These are phyloP conservation scores for Telopea speciosissima DNA, from an alignment of 177 flowering plant genomes.

Conservation along the genomic window DNA sequence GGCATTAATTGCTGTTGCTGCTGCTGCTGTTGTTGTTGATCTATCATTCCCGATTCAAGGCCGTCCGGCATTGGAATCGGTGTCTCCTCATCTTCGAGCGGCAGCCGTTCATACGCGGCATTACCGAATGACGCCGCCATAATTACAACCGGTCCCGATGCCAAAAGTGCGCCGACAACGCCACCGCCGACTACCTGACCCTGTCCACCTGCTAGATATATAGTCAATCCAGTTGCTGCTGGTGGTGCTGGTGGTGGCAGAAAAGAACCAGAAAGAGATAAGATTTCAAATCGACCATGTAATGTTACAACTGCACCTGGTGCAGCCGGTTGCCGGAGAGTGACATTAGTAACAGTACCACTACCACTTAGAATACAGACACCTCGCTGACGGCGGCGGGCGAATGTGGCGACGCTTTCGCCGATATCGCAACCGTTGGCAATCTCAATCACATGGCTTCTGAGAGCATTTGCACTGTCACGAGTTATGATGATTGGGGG, in stretches of 20 bases:
- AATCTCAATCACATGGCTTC: conserved; percentile 84
- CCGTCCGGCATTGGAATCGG: conserved; percentile 33
- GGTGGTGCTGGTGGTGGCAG: conserved; percentile 93
- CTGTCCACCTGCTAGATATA: conserved; percentile 79
- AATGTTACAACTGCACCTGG: conserved; percentile 67
- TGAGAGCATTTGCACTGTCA: conserved; percentile 86
- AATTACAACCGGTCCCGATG: conserved; percentile 81
- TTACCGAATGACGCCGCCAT: conserved; percentile 93
- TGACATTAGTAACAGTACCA: conserved; percentile 81
- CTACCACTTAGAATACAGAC: conserved; percentile 82
- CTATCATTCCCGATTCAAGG: conserved; percentile 34
- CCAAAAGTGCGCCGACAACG: conserved; percentile 68
- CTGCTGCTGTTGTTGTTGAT: conserved; percentile 26
- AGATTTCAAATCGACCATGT: conserved; percentile 83
- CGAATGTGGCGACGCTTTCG: conserved; percentile 68
- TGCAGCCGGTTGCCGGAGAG: conserved; percentile 72
- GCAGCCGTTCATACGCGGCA: conserved; percentile 83
- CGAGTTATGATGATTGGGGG: conserved; percentile 91
- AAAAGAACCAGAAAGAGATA: conserved; percentile 78
- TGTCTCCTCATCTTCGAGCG: conserved; percentile 65
- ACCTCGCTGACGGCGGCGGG: conserved; percentile 76
- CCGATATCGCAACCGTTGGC: conserved; percentile 74
- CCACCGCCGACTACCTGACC: conserved; percentile 92
- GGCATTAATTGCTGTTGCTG: conserved; percentile 28
- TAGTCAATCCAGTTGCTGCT: conserved; percentile 76